These are phyloP conservation scores for Aspergillus fumigatus DNA, from an alignment of 2,329 filamentous ascomycete species.

Conservation along the genomic window DNA sequence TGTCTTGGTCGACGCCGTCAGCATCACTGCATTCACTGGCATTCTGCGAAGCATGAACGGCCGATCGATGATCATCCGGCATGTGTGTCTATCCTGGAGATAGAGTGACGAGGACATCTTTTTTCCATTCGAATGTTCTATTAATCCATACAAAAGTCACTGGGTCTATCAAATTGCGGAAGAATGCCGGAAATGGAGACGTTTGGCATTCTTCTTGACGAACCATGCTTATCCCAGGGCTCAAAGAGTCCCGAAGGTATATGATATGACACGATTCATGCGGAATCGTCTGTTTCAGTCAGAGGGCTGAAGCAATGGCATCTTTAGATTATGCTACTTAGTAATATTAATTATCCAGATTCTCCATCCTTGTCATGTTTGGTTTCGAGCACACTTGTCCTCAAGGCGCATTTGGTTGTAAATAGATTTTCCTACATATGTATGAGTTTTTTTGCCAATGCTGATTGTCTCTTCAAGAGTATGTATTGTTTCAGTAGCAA, in stretches of 20 bases:
- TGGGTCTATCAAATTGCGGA: background rate
- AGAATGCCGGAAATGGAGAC: background rate
- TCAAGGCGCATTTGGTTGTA: background rate
- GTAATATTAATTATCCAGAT: constrained; percentile 25
- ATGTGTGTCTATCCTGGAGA: constrained; percentile 22
- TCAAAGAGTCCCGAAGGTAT: constrained; percentile 9
- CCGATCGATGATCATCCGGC: constrained; percentile 8
- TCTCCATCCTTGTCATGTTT: background rate
- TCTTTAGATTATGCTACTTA: constrained; percentile 17
- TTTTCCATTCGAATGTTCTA: constrained; percentile 6
- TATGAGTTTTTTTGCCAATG: background rate
- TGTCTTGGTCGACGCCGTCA: background rate
- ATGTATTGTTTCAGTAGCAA: background rate
- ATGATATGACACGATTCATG: constrained; percentile 18
- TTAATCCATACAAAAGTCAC: constrained; percentile 9
- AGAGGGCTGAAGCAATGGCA: constrained; percentile 6
- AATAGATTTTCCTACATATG: background rate
- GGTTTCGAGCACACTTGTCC: background rate
- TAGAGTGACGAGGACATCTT: constrained; percentile 14
- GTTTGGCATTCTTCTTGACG: constrained; percentile 1
- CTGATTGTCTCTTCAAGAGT: background rate
- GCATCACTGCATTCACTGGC: background rate
- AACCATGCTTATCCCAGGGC: background rate
- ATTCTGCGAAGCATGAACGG: background rate
- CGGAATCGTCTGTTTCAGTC: constrained; percentile 7